phyloP scores from a whole-genome alignment of 306 rosid genomes.

The Pyrus communis region DNA sequence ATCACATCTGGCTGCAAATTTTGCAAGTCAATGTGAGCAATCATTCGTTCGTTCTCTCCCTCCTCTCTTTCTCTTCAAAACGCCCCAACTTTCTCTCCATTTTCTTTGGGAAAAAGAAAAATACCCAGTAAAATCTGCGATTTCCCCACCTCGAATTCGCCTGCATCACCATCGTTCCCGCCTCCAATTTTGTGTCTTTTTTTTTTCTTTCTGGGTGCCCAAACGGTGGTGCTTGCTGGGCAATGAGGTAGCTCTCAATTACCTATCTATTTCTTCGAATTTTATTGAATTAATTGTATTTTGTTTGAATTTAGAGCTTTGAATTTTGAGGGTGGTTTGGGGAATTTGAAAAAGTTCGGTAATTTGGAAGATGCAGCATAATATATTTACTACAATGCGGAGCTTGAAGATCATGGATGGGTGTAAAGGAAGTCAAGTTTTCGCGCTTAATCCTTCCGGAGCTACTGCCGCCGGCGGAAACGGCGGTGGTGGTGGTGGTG shows the following conservation, averaged over 20 bases:
- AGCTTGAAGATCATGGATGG: slow-evolving; percentile 80
- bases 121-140: neutral
- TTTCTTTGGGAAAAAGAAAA: slow-evolving; percentile 9
- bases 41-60: neutral
- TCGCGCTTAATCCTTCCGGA: slow-evolving; percentile 40
- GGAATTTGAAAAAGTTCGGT: neutral
- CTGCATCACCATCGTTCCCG: slow-evolving; percentile 23
- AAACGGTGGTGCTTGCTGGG: slow-evolving; percentile 26
- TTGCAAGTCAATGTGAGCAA: slow-evolving; percentile 18
- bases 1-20: slow-evolving; percentile 14
- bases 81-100: slow-evolving; percentile 5
- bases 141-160: slow-evolving; percentile 10
- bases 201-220: neutral
- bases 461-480: slow-evolving; percentile 1
- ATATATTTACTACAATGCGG: slow-evolving; percentile 62
- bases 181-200: neutral
- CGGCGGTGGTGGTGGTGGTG: slow-evolving; percentile 12
- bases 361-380: slow-evolving; percentile 59
- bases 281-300: neutral
- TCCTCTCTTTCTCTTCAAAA: neutral
- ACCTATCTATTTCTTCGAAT: neutral
- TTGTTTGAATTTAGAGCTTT: neutral
- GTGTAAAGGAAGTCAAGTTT: slow-evolving; percentile 68
- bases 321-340: neutral
- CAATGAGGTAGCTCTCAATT: neutral